Evolutionary conservation across 768 basidiomycete genomes (phyloP), one percentile per base, ranked within the genome.

Genomic region (Boletus insuetus): DNA sequence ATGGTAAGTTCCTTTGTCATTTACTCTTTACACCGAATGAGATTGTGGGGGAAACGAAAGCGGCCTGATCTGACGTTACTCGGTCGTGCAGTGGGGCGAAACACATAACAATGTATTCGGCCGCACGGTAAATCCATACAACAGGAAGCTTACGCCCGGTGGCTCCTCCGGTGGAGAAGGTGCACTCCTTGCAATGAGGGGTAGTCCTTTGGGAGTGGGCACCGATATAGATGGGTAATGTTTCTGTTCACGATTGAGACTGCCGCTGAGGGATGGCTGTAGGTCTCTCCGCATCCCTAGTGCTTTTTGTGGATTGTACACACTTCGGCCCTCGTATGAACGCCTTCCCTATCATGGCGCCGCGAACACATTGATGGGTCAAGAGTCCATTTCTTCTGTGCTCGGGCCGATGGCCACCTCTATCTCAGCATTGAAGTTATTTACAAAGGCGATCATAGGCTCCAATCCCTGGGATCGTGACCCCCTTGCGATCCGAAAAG

Each of bases 111-210:
- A 85, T 61, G 76, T 93, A 34, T 94, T 88, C 60, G 92, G 92
- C 2, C 76, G 89, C 43, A 94, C 93, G 1, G 68, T 74, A 16
- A 93, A 94, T 63, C 91, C 93, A 0, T 78, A 77, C 68, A 92
- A 93, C 63, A 80, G 85, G 16, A 77, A 77, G 19, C 76, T 91
- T 42, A 91, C 87, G 4, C 71, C 79, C 6, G 93, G 93, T 16
- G 93, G 93, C 0, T 94, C 91, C 1, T 89, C 87, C 3, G 93
- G 94, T 6, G 93, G 93, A 32, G 94, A 94, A 73, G 88, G 87
- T 31, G 90, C 91, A 0, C 78, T 94, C 3, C 68, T 94, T 38
- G 86, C 62, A 43, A 59, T 72, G 60, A 75, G 68, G 47, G 81
- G 82, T 24, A 74, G 73, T 37, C 73, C 75, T 6, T 51, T 82